Base-by-base conservation (phyloP, 192 early-diverging fungal genomes). In the Powellomyces hirtus region DNA sequence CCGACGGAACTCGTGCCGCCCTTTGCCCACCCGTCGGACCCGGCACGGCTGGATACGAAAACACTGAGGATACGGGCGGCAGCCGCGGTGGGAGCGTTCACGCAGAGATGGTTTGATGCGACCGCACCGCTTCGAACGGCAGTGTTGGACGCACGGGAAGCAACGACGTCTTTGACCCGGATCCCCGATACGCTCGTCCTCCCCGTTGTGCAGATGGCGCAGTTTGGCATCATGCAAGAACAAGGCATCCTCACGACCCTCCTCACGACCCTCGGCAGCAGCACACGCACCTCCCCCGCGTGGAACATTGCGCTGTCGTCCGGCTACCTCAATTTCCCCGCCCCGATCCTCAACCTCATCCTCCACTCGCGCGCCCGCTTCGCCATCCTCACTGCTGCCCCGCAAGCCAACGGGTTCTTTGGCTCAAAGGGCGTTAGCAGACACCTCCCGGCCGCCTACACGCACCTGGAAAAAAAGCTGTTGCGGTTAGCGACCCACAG, bases 351-450 rank as follows among this genome's bases (percentile, higher is more conserved):
- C 38, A 35, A 73, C n/a, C 71, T 75, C 38, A 86, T 95, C 38
- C 59, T 89, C 11, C 75, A 74, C 22, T 87, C 86, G 35, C 34
- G 68, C 4, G 87, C 88, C 10, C 72, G 80, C 24, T 90, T 92
- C 73, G 76, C 81, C 13, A 79, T 99, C 24, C 68, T 96, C 20
- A 88, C 91, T 8, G 90, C 95, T 1, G 89, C 94, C 38, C 96
- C 96, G 0, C 84, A 95, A 82, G 93, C 95, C 20, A 99, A 99
- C 72, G 92, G 97, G 40, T 99, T 98, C 64, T 95, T 81, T 71
- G 81, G 82, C 24, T 92, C 92, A 0, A 79, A 77, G 57, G 97
- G 95, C 1, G 83, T 98, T 0, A 94, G 93, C 1, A 80, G 84
- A 46, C 92, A 90, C 71, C 80, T 99, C 22, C 97, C 97, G 0